A percentile compares a stretch with the other conserved stretches of the same genome.
Conservation (phyloP, 192 early-diverging fungal genomes). For the Haplosporangium gracile region DNA sequence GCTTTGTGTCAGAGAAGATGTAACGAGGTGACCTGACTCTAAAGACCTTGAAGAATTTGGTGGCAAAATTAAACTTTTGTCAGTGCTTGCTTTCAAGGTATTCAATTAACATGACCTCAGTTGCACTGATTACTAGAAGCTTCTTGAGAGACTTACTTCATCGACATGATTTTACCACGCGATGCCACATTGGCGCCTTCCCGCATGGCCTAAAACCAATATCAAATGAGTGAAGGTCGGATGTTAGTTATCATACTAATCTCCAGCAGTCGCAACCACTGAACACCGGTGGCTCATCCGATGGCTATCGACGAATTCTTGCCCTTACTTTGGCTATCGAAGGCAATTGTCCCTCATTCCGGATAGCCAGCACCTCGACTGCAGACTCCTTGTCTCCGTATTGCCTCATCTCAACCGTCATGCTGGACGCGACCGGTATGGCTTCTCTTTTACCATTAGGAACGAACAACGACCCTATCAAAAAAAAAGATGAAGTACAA, state of each 20-base stretch:
- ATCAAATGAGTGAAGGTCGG: not conserved
- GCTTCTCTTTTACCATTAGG: not conserved
- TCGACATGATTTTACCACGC: slow-evolving; percentile 14
- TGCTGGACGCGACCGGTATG: slow-evolving; percentile 21
- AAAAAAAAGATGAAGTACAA: not conserved
- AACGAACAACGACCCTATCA: slow-evolving; percentile 21
- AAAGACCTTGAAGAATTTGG: slow-evolving; percentile 11
- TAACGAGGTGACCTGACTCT: slow-evolving; percentile 46
- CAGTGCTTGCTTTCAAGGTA: not conserved
- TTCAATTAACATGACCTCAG: not conserved
- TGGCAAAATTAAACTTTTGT: not conserved
- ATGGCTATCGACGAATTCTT: not conserved
- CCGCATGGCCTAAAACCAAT: slow-evolving; percentile 9
- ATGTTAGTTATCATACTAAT: not conserved
- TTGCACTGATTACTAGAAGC: not conserved
- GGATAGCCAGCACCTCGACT: slow-evolving; percentile 22
- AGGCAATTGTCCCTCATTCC: slow-evolving; percentile 10
- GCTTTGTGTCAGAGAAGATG: slow-evolving; percentile 2
- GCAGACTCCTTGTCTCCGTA: slow-evolving; percentile 51
- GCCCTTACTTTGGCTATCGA: slow-evolving; percentile 11
- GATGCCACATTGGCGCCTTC: slow-evolving; percentile 24
- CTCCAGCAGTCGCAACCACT: not conserved
- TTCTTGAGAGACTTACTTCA: slow-evolving; percentile 31
- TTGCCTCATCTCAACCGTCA: slow-evolving; percentile 43
- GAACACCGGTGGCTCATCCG: not conserved